Base-by-base conservation (phyloP, 2,329 filamentous ascomycete genomes). In the Colletotrichum cereale region DNA sequence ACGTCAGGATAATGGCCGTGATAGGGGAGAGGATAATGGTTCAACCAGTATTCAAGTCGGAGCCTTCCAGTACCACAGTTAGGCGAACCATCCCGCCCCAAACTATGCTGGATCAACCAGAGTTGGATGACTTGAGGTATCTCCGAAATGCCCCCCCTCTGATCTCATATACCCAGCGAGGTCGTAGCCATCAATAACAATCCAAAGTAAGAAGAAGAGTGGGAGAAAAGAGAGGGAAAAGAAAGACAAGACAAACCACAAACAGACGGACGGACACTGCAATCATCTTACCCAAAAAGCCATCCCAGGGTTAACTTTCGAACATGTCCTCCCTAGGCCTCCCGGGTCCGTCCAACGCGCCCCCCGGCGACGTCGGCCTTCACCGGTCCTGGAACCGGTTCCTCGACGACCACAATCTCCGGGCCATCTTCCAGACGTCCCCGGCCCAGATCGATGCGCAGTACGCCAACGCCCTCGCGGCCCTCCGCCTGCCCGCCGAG, bases 281-380 rank as follows among this genome's bases (percentile, higher is more conserved):
- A 26, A 29, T 21, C 26, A 29, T 18, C 48, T 29, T 5, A 47
- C 21, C 24, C 26, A 18, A 8, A 2, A n/a, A n/a, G n/a, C n/a
- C 14, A 31, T 21, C 24, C 48, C 14, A 8, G 18, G 26, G 47
- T 5, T 2, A 48, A 6, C 3, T 31, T 18, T 36, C 48, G 38
- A 21, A 31, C 42, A 64, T 64, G 62, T 64, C 38, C 12, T 56
- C 62, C 14, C 29, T 64, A 14, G 62, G 62, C 14, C 62, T 64
- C 11, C 62, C 62, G 3, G 62, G 50, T 29, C 62, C 62, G 8
- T 36, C 18, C 5, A n/a, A 36, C n/a, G 44, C 7, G 12, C 29
- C 50, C 5, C 48, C 26, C 1, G 38, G 50, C 40, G 34, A 64
- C 50, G 14, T 16, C 38, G 26, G 10, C 26, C 50, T 64, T 18